Evolutionary conservation across 2,329 filamentous ascomycete genomes (phyloP).

Genomic region (Xylariaceae sp.): DNA sequence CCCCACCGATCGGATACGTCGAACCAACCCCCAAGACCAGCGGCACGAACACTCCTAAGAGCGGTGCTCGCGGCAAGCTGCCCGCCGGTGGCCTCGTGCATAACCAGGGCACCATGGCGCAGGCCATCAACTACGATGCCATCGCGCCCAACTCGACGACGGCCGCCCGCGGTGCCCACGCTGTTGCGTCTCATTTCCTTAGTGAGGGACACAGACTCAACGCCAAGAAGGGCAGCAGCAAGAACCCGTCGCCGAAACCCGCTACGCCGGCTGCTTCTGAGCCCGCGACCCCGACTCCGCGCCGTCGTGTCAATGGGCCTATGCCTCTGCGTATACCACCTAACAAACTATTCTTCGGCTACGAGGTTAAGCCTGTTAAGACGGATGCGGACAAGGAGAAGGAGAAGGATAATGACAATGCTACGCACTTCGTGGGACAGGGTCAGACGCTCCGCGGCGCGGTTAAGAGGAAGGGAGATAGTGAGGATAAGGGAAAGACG

Average conservation of each 20-base stretch:
- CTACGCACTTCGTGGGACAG: conserved; percentile 73
- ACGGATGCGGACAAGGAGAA: conserved; percentile 66
- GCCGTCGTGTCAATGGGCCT: conserved; percentile 64
- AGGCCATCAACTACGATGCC: conserved; percentile 91
- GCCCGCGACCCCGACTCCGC: conserved; percentile 32
- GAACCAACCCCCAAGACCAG: conserved; percentile 67
- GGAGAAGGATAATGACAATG: conserved; percentile 56
- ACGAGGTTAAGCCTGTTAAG: conserved; percentile 84
- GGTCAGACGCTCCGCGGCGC: conserved; percentile 72
- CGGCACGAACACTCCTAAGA: conserved; percentile 82
- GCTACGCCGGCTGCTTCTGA: conserved; percentile 60
- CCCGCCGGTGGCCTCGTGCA: conserved; percentile 72
- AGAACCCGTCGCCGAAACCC: conserved; percentile 61
- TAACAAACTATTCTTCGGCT: conserved; percentile 95
- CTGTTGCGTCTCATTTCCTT: conserved; percentile 65
- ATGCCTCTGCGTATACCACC: conserved; percentile 78
- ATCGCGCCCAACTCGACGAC: conserved; percentile 74
- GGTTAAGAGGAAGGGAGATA: conserved; percentile 64
- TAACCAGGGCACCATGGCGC: conserved; percentile 88
- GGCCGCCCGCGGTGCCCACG: conserved; percentile 47
- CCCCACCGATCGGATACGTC: conserved; percentile 86
- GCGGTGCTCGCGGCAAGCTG: conserved; percentile 51
- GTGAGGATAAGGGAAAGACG: conserved; percentile 43
- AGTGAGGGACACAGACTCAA: conserved; percentile 76
- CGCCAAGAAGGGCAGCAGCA: conserved; percentile 73